Conservation (phyloP, 345 rosid species). For the Eucalyptus sp. region DNA sequence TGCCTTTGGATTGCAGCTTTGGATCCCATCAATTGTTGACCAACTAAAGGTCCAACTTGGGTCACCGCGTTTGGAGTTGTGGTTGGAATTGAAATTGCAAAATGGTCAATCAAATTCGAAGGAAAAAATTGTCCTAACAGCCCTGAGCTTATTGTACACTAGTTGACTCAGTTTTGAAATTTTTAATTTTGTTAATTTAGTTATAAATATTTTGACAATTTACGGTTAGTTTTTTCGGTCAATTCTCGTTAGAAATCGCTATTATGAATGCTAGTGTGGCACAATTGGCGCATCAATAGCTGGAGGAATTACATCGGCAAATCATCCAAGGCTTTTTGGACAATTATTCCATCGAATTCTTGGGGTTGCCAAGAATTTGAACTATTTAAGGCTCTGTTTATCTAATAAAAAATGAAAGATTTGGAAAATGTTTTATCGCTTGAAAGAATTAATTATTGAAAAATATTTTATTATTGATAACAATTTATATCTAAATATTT, state of each 20-base stretch:
- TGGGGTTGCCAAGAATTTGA: not conserved
- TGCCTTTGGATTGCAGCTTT: not conserved
- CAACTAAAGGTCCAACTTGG: not conserved
- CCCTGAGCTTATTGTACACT: not conserved
- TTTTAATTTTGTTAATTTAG: not conserved
- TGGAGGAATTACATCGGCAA: rapidly evolving
- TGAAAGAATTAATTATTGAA: too few relatives aligned
- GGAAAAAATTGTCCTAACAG: not conserved
- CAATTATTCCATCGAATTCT: not conserved
- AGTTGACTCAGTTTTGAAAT: rapidly evolving
- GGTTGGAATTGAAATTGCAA: not conserved
- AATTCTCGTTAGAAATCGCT: not conserved
- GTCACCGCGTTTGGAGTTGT: not conserved
- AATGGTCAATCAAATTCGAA: not conserved
- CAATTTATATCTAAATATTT: too few relatives aligned
- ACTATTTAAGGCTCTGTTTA: rapidly evolving
- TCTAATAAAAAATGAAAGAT: too few relatives aligned
- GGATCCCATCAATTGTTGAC: not conserved
- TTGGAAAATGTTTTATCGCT: rapidly evolving
- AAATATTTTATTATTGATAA: too few relatives aligned
- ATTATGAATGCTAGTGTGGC: rapidly evolving
- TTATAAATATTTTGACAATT: not conserved
- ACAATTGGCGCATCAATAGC: rapidly evolving
- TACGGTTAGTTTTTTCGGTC: rapidly evolving
- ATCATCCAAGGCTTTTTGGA: not conserved